Conservation (phyloP, 768 basidiomycete genomes). For the Boletus subcaerulescens region DNA sequence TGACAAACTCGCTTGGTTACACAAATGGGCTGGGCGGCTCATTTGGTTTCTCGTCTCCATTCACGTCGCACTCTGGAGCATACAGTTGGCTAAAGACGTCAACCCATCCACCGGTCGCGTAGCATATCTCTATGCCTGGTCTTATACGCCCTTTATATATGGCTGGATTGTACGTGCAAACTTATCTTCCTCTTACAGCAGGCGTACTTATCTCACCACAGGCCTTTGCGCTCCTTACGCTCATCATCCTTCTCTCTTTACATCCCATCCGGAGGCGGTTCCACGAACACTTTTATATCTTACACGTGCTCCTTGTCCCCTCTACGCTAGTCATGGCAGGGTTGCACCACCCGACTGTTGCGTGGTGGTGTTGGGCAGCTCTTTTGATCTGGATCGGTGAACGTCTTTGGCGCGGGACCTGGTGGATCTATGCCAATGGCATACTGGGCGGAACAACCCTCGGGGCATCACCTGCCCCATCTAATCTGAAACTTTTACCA, state of each 20-base stretch:
- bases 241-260: constrained; percentile 51
- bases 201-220: constrained; percentile 24
- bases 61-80: constrained; percentile 68
- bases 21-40: constrained; percentile 68
- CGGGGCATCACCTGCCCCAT: neutral
- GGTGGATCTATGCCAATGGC: constrained; percentile 62
- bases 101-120: constrained; percentile 39
- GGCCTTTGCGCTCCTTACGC: constrained; percentile 55
- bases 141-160: constrained; percentile 58
- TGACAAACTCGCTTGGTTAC: constrained; percentile 71
- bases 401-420: constrained; percentile 50
- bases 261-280: constrained; percentile 47
- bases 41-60: constrained; percentile 60
- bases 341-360: constrained; percentile 64
- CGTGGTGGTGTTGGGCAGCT: constrained; percentile 68
- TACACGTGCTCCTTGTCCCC: constrained; percentile 63
- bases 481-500: neutral
- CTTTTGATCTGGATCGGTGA: constrained; percentile 63
- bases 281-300: constrained; percentile 65
- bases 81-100: constrained; percentile 56
- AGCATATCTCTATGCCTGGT: constrained; percentile 52
- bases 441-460: constrained; percentile 33
- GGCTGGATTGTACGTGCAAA: constrained; percentile 50
- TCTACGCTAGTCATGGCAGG: constrained; percentile 58
- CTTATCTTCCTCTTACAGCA: constrained; percentile 4